Evolutionary conservation across 768 basidiomycete genomes (phyloP).

Genomic region (Wakefieldia striispora): DNA sequence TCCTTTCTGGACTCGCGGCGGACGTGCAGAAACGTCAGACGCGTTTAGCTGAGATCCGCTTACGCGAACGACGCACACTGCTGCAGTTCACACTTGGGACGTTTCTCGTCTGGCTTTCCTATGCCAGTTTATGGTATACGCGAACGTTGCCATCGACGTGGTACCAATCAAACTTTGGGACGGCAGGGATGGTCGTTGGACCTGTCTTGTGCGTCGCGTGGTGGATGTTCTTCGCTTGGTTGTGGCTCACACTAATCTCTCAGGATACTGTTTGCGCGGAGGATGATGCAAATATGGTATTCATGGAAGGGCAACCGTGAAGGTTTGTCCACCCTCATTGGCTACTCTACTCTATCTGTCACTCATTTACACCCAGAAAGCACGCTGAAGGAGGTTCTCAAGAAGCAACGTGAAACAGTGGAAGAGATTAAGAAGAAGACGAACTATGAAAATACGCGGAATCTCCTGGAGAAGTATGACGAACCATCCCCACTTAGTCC

Average conservation of each 20-base stretch:
- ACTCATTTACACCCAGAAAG: constrained; percentile 54
- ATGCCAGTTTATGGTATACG: constrained; percentile 73
- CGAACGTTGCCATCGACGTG: constrained; percentile 45
- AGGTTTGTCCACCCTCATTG: constrained; percentile 42
- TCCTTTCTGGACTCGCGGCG: constrained; percentile 62
- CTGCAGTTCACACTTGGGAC: constrained; percentile 78
- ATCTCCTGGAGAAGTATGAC: constrained; percentile 88
- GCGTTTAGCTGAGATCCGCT: constrained; percentile 76
- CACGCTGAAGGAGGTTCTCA: constrained; percentile 67
- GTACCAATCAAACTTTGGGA: constrained; percentile 35
- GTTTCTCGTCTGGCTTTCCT: constrained; percentile 67
- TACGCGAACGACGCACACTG: constrained; percentile 78
- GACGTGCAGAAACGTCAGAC: constrained; percentile 74
- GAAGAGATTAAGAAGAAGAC: constrained; percentile 98
- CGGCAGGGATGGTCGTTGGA: constrained; percentile 56
- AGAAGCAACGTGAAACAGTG: constrained; percentile 78
- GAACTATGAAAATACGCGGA: constrained; percentile 90
- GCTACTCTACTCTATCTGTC: background rate
- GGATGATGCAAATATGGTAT: constrained; percentile 86
- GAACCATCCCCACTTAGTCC: constrained; percentile 41
- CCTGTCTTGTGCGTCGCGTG: constrained; percentile 68
- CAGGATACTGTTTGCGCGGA: constrained; percentile 72
- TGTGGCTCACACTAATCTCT: constrained; percentile 2
- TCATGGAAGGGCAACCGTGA: constrained; percentile 74
- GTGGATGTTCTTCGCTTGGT: background rate